Evolutionary conservation across 139 green algal species (phyloP).

Genomic region (Chlamydomonas sp.): DNA sequence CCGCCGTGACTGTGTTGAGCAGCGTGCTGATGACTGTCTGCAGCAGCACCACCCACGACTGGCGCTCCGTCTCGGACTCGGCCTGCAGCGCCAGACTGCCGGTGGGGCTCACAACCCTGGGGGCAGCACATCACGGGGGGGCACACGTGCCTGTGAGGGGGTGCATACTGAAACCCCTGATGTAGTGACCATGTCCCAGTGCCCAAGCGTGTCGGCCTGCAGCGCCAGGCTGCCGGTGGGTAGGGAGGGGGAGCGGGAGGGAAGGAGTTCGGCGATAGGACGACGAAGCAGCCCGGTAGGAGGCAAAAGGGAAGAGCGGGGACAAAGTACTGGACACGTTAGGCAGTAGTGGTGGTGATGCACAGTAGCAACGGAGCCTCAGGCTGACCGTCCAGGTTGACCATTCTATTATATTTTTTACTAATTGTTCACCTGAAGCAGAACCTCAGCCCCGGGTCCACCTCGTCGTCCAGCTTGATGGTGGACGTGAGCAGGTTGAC

Average conservation of each 20-base stretch:
- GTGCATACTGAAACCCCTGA: too few relatives aligned
- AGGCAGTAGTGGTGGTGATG: too few relatives aligned
- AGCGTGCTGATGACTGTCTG: slow-evolving; percentile 60
- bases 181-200: too few relatives aligned
- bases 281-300: not conserved
- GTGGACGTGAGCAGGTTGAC: slow-evolving; percentile 89
- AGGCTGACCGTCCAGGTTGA: too few relatives aligned
- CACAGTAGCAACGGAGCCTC: not conserved
- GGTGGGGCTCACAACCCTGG: slow-evolving; percentile 78
- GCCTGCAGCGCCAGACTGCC: slow-evolving; percentile 78
- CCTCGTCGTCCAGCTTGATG: slow-evolving; percentile 87
- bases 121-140: not conserved
- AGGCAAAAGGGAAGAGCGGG: too few relatives aligned
- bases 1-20: slow-evolving; percentile 44
- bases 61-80: slow-evolving; percentile 79
- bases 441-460: slow-evolving; percentile 63
- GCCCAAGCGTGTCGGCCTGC: too few relatives aligned
- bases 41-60: slow-evolving; percentile 77
- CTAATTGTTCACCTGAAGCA: slow-evolving; percentile 67
- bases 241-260: not conserved
- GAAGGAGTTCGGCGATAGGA: not conserved
- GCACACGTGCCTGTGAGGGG: too few relatives aligned
- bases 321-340: too few relatives aligned
- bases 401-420: not conserved
- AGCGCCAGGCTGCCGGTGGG: slow-evolving; percentile 68